Evolutionary conservation across 257 asterid genomes (phyloP).

Genomic region (Marsdenia floribunda): DNA sequence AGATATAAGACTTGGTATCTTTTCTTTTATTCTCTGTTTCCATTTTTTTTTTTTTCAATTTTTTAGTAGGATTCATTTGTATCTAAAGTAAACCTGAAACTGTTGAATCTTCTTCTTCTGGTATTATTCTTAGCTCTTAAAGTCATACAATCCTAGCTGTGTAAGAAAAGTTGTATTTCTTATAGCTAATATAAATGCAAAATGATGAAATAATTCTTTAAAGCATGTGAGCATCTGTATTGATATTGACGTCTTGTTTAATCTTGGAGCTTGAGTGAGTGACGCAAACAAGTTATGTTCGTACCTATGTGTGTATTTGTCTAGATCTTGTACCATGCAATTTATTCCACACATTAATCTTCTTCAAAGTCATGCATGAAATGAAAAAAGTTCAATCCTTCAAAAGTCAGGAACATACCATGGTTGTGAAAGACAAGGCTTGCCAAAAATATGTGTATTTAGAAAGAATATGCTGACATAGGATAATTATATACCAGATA

Average conservation of each 20-base stretch:
- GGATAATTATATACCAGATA: background rate
- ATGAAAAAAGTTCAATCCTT: background rate
- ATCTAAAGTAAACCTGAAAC: background rate
- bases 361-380: background rate
- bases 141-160: background rate
- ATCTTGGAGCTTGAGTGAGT: background rate
- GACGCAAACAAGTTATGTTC: background rate
- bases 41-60: background rate
- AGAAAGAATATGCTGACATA: background rate
- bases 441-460: background rate
- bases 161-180: background rate
- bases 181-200: background rate
- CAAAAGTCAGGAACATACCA: background rate
- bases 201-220: background rate
- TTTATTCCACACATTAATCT: background rate
- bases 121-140: background rate
- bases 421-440: background rate
- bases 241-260: background rate
- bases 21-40: background rate
- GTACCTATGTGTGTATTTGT: background rate
- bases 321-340: background rate
- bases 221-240: background rate
- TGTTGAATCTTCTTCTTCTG: background rate
- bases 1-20: background rate
- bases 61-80: background rate